Evolutionary conservation across 2,329 filamentous ascomycete species (phyloP), one percentile per base, ranked within the genome.

Genomic region (Lasiodiplodia sp.): DNA sequence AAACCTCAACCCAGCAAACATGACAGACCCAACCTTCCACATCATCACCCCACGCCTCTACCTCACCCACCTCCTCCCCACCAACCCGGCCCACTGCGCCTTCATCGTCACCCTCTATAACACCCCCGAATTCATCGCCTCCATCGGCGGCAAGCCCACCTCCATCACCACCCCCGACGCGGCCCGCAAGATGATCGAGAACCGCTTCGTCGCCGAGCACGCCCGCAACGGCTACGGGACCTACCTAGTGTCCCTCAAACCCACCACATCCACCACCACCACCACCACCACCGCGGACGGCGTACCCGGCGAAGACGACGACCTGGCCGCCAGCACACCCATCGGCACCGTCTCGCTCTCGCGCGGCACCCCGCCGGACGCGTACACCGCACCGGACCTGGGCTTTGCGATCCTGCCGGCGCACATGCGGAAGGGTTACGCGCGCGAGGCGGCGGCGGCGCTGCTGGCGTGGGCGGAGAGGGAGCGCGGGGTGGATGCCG

Each of bases 191-290:
- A 55, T 58, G 11, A 16, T 64, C 44, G 25, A 14, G 1, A 7
- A 4, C 25, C 60, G 25, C 31, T 37, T 64, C 60, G 69, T 75
- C 23, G 65, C 62, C 11, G 66, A 71, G 18, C 71, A 76, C 34
- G 72, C 69, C 34, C 70, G 71, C 25, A 75, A 72, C 38, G 77
- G 77, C 28, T 76, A 72, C 63, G 77, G 77, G 1, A 73, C 72
- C 0, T 78, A 73, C 53, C 71, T 78, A 2, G 69, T 78, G 40
- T 73, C 71, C 3, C 71, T 77, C 16, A 72, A 73, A 40, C 68
- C 55, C 4, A 0, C 55, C 4, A 10, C 18, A 1, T 23, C 55
- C 4, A 0, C 55, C 2, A 16, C 25, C 3, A n/a, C n/a, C n/a
- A n/a, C n/a, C n/a, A n/a, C 55, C 4, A 0, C 55, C 2, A 16